These are phyloP conservation scores for Aspergillus novoparasiticus DNA, from an alignment of 2,329 filamentous ascomycete species.

Conservation along the genomic window DNA sequence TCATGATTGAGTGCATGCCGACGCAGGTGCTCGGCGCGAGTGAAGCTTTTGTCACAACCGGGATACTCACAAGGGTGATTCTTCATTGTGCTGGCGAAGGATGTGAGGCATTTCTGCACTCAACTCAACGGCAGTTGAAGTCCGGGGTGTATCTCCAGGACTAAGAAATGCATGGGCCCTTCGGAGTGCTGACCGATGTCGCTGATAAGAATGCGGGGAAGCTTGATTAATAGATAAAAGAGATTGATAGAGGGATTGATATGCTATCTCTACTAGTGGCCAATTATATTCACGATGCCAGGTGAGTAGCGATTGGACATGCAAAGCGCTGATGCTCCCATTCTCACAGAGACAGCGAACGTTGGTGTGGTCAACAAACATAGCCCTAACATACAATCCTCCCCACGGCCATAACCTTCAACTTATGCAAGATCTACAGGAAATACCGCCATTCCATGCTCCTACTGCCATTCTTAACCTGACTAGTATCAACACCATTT, in stretches of 20 bases:
- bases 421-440: not conserved
- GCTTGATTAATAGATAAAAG: no score
- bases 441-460: slow-evolving; percentile 25
- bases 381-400: not conserved
- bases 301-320: not conserved
- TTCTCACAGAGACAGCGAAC: no score
- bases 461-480: slow-evolving; percentile 42
- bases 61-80: not conserved
- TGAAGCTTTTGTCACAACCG: not conserved
- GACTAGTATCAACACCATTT: slow-evolving; percentile 43
- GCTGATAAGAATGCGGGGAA: not conserved
- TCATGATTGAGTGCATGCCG: not conserved
- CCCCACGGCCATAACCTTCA: no score
- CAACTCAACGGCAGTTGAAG: not conserved
- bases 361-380: not conserved
- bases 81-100: not conserved
- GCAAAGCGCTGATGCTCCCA: not conserved
- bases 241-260: not conserved
- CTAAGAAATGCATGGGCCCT: not conserved
- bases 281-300: not conserved
- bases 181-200: not conserved
- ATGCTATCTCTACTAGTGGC: not conserved
- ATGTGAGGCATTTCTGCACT: not conserved
- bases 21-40: not conserved
- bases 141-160: not conserved